Conservation (phyloP, 177 flowering plant genomes). For the Tripterygium wilfordii region DNA sequence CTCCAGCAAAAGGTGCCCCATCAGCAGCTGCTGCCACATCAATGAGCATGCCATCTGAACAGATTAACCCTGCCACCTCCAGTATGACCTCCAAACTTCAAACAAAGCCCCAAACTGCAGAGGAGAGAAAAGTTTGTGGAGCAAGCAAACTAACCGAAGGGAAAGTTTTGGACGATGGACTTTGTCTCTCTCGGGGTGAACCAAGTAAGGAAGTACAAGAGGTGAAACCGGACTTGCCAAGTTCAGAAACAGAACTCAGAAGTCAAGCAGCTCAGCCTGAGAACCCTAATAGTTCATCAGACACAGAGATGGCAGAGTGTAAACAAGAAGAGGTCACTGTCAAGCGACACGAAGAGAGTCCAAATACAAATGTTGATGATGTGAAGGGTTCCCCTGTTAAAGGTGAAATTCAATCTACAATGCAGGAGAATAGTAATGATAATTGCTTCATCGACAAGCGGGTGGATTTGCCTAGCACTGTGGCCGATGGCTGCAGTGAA, state of each 20-base stretch:
- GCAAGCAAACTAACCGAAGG: background rate
- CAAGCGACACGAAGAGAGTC: slow-evolving; percentile 8
- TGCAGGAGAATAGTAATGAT: slow-evolving; percentile 8
- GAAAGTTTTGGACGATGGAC: slow-evolving; percentile 8
- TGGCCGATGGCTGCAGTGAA: slow-evolving; percentile 2
- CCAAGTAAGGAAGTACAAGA: slow-evolving; percentile 1
- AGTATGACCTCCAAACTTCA: no score
- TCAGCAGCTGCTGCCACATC: slow-evolving; percentile 7
- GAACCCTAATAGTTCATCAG: slow-evolving; percentile 4
- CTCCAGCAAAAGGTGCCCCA: slow-evolving; percentile 16
- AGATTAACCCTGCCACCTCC: slow-evolving; percentile 15
- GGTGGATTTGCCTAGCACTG: background rate
- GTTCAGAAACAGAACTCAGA: slow-evolving; percentile 7
- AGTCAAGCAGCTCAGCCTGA: slow-evolving; percentile 6
- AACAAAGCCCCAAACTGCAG: slow-evolving; percentile 4
- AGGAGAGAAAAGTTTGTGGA: no score
- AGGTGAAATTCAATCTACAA: slow-evolving; percentile 1
- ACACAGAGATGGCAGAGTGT: slow-evolving; percentile 6
- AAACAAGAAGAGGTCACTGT: background rate
- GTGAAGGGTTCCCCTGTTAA: slow-evolving; percentile 1
- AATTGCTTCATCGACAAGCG: slow-evolving; percentile 4
- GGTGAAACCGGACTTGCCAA: slow-evolving; percentile 4
- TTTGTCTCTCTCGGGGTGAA: slow-evolving; percentile 7
- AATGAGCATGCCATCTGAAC: slow-evolving; percentile 12
- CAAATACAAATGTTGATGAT: slow-evolving; percentile 2